These are phyloP conservation scores for Striga hermonthica DNA, from an alignment of 305 asterid genomes.

Conservation along the genomic window DNA sequence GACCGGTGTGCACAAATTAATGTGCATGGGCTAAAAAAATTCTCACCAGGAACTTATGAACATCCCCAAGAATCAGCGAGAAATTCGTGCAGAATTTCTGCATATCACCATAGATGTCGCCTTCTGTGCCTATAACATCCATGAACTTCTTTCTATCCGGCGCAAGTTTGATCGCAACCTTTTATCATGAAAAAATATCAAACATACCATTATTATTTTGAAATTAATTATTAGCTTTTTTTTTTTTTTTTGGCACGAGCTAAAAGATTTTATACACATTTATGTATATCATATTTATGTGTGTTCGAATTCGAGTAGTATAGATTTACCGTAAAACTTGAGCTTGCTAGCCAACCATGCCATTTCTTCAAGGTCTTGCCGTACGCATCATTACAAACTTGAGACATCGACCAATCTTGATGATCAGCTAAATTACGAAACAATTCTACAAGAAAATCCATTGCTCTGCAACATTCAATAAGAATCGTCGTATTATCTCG, in stretches of 20 bases:
- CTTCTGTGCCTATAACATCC: slow-evolving; percentile 61
- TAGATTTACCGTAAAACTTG: slow-evolving; percentile 61
- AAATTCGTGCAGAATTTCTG: slow-evolving; percentile 50
- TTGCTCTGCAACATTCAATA: slow-evolving; percentile 48
- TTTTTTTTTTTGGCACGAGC: too few species aligned
- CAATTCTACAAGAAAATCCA: slow-evolving; percentile 81
- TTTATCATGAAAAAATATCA: not conserved
- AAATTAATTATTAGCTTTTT: too few species aligned
- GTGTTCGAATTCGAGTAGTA: not conserved
- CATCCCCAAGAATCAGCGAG: slow-evolving; percentile 56
- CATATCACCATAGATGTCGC: slow-evolving; percentile 54
- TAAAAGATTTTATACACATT: too few species aligned
- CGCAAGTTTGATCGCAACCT: slow-evolving; percentile 77
- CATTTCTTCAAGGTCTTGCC: slow-evolving; percentile 78
- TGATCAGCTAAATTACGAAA: slow-evolving; percentile 58
- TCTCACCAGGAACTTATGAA: slow-evolving; percentile 74
- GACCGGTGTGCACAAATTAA: too few species aligned
- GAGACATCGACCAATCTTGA: slow-evolving; percentile 73
- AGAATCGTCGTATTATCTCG: not conserved
- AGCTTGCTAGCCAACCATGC: slow-evolving; percentile 90
- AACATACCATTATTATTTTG: not conserved
- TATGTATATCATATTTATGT: not conserved
- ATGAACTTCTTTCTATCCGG: slow-evolving; percentile 83
- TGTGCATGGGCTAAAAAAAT: too few species aligned
- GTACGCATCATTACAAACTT: slow-evolving; percentile 70